Evolutionary conservation across 2,329 filamentous ascomycete species (phyloP), one percentile per base, ranked within the genome.

Genomic region (Catunica adiposa): DNA sequence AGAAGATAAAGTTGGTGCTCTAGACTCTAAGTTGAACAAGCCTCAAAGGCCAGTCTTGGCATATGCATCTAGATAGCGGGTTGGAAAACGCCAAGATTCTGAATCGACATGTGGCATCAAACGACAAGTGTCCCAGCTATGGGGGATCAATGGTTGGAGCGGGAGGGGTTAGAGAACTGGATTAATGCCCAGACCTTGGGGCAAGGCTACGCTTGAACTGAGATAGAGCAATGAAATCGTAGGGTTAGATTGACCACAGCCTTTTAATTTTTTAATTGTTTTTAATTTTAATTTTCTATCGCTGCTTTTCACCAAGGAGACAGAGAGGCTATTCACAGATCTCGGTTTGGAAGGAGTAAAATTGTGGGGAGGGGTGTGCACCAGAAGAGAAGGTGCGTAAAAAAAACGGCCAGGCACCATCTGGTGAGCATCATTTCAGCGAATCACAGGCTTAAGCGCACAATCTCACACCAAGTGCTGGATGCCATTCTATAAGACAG

Each of bases 41-140:
- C 42, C 42, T 46, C 42, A 46, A 38, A 46, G 42, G 7, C 14
- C 22, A 5, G 17, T 20, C 42, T 46, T 46, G 42, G 42, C 42
- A 46, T 46, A 46, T 46, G 42, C 4, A 46, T 46, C 42, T 46
- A 14, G 17, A 46, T 20, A 46, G 15, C 17, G 42, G 42, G 42
- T 23, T 46, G 42, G 42, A 8, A 46, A 46, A 46, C 42, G 42
- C 42, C 42, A 46, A 46, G 42, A 14, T 17, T 3, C 42, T 17
- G 17, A 46, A 46, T 46, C 23, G 44, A 48, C 44, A 48, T 48
- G 17, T 48, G 44, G 17, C 44, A 48, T 48, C 44, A 48, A 48
- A 25, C 44, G 4, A 25, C 44, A 48, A 48, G 22, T 48, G 44
- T 48, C 23, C 8, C 22, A 47, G 25, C 34, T 37, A 37, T 52